Conservation (phyloP, 495 filamentous ascomycete species). For the Alectoria sarmentosa region DNA sequence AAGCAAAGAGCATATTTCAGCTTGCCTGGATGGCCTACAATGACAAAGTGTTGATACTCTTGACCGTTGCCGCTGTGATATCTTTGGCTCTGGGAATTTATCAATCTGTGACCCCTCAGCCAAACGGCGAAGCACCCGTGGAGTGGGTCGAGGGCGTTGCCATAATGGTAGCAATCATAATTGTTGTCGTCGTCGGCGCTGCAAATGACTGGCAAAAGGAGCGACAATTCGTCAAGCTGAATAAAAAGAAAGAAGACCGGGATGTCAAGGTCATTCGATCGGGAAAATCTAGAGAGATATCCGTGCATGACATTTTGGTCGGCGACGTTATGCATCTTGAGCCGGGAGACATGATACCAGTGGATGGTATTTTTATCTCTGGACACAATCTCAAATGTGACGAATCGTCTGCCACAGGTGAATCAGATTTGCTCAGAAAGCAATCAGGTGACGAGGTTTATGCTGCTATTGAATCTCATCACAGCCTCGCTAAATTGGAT, state of each 20-base stretch:
- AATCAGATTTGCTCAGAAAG: constrained; percentile 76
- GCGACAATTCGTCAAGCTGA: constrained; percentile 60
- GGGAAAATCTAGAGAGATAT: constrained; percentile 68
- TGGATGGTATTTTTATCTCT: constrained; percentile 68
- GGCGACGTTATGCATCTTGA: constrained; percentile 81
- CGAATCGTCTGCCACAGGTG: constrained; percentile 77
- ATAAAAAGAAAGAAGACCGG: constrained; percentile 66
- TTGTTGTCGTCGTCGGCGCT: constrained; percentile 61
- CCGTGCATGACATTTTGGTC: constrained; percentile 71
- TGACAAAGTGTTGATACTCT: constrained; percentile 73
- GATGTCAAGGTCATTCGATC: constrained; percentile 69
- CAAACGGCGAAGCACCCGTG: constrained; percentile 47
- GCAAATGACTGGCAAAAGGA: constrained; percentile 70
- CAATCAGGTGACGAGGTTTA: constrained; percentile 69
- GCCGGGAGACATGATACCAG: constrained; percentile 81
- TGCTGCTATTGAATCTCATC: constrained; percentile 66
- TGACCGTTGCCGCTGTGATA: constrained; percentile 71
- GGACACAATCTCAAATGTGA: constrained; percentile 74
- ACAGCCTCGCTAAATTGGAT: constrained; percentile 75
- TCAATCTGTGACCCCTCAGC: constrained; percentile 45
- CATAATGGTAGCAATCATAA: constrained; percentile 62
- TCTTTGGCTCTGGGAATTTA: constrained; percentile 79
- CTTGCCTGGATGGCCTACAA: constrained; percentile 79
- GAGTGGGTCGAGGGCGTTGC: constrained; percentile 76
- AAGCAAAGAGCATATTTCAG: constrained; percentile 62